These are phyloP conservation scores for Fusarium zealandicum DNA, from an alignment of 2,329 filamentous ascomycete genomes.

Conservation along the genomic window DNA sequence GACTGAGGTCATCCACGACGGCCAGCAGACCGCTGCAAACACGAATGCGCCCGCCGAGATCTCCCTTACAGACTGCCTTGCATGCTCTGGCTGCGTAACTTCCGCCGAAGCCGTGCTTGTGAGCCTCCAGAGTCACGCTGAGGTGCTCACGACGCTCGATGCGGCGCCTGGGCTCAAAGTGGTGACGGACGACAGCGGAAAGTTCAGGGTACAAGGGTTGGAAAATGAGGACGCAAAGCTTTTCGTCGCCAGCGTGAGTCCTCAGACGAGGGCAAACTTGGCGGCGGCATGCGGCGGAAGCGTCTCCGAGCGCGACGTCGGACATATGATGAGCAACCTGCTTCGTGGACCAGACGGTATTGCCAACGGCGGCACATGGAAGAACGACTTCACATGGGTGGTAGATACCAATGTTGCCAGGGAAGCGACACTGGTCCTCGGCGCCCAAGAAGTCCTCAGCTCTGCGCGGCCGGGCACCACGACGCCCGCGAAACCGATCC, in stretches of 20 bases:
- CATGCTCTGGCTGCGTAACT: constrained; percentile 96
- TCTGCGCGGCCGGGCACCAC: constrained; percentile 31
- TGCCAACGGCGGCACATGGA: constrained; percentile 71
- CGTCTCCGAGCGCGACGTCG: constrained; percentile 75
- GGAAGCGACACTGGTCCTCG: constrained; percentile 82
- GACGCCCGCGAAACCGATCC: constrained; percentile 62
- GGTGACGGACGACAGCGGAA: constrained; percentile 44
- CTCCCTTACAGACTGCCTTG: constrained; percentile 94
- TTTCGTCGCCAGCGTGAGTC: constrained; percentile 91
- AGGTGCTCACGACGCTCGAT: constrained; percentile 86
- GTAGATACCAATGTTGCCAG: constrained; percentile 87
- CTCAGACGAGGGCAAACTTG: constrained; percentile 87
- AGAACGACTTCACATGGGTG: constrained; percentile 86
- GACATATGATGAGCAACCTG: constrained; percentile 82
- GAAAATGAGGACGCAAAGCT: constrained; percentile 71
- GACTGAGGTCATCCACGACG: constrained; percentile 94
- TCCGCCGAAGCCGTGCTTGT: constrained; percentile 98
- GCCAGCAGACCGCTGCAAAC: constrained; percentile 66
- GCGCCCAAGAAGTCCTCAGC: constrained; percentile 72
- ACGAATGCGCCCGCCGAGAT: constrained; percentile 82
- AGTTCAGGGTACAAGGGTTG: constrained; percentile 56
- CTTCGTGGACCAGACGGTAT: constrained; percentile 73
- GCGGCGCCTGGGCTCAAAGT: constrained; percentile 61
- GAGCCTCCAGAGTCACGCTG: constrained; percentile 89
- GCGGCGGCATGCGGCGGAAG: constrained; percentile 81